These are phyloP conservation scores for Bothriochloa decipiens DNA, from an alignment of 176 grass and related monocot genomes.

Conservation along the genomic window DNA sequence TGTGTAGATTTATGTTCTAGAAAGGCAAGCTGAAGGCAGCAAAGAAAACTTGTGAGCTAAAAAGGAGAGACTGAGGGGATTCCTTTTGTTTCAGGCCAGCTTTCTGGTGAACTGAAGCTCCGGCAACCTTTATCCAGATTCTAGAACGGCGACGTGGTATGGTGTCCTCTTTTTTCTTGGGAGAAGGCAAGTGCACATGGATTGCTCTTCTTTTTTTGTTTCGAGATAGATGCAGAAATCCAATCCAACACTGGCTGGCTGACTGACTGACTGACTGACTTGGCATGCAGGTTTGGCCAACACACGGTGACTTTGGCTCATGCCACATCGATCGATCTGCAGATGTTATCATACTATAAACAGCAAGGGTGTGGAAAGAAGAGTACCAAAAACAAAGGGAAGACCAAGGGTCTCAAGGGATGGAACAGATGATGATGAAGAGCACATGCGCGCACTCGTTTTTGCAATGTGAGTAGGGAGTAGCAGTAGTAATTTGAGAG, in stretches of 20 bases:
- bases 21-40: background rate
- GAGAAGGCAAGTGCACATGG: background rate
- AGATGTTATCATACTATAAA: too few relatives aligned
- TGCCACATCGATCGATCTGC: too few relatives aligned
- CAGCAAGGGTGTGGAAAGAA: too few relatives aligned
- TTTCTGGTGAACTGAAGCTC: background rate
- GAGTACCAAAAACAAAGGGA: too few relatives aligned
- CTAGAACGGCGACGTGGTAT: background rate
- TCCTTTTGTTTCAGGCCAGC: background rate
- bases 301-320: too few relatives aligned
- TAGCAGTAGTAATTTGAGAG: too few relatives aligned
- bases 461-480: too few relatives aligned
- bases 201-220: background rate
- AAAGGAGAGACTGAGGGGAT: background rate
- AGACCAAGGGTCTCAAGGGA: background rate
- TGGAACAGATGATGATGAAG: too few relatives aligned
- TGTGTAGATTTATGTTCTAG: background rate
- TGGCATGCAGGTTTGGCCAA: too few relatives aligned
- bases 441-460: too few relatives aligned
- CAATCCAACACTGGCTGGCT: background rate
- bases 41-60: background rate
- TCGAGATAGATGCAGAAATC: background rate
- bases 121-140: background rate
- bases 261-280: too few relatives aligned
- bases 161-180: background rate